A percentile compares a stretch with the other conserved stretches of the same genome.
Evolutionary conservation across 495 filamentous ascomycete species (phyloP).

Genomic region (Bryoglossum gracile): DNA sequence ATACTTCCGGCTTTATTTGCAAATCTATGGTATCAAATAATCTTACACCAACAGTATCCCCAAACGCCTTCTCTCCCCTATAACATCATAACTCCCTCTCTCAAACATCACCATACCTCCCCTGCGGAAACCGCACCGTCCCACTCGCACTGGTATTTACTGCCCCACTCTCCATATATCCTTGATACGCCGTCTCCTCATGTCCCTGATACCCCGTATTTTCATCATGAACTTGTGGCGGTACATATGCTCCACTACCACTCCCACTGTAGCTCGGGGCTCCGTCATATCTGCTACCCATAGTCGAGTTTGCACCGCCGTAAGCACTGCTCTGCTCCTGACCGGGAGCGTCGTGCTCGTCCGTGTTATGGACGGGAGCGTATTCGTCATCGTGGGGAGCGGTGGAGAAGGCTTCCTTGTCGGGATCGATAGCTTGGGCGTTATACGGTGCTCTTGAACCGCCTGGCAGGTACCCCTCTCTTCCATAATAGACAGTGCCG

Average conservation of each 20-base stretch:
- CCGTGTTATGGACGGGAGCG: conserved; percentile 24
- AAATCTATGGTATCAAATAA: conserved; percentile 6
- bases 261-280: conserved; percentile 11
- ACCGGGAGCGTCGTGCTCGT: conserved; percentile 19
- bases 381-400: conserved; percentile 44
- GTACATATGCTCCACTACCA: conserved; percentile 14
- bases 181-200: conserved; percentile 18
- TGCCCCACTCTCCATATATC: conserved; percentile 2
- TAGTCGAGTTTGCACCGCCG: background rate
- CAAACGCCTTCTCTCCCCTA: conserved; percentile 9
- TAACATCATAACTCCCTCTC: conserved; percentile 7
- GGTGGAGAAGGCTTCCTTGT: conserved; percentile 51
- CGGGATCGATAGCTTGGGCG: conserved; percentile 47
- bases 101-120: conserved; percentile 20
- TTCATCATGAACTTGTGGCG: conserved; percentile 22
- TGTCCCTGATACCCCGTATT: conserved; percentile 16
- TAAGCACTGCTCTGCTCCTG: conserved; percentile 1
- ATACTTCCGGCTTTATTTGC: conserved; percentile 5
- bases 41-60: background rate
- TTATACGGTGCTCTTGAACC: conserved; percentile 45
- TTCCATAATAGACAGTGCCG: conserved; percentile 69
- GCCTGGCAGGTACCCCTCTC: conserved; percentile 68
- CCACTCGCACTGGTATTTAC: conserved; percentile 6
- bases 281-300: conserved; percentile 7
- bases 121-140: conserved; percentile 19